Base-by-base conservation (phyloP, 768 basidiomycete species). In the Mrakia blollopis region DNA sequence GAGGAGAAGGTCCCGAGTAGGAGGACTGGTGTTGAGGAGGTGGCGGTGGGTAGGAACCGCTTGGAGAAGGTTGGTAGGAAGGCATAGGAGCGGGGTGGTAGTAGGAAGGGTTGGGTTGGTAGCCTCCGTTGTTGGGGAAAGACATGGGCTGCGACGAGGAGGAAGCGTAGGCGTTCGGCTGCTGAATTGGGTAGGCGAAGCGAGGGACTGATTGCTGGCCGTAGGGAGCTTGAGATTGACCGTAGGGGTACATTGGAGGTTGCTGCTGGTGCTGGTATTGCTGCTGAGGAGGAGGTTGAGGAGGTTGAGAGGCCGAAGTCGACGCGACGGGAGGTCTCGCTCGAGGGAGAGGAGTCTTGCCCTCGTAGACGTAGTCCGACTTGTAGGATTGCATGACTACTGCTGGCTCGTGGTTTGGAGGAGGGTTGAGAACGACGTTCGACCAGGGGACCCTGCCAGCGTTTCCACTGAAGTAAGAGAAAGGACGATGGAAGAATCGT, bases 321-420 rank as follows among this genome's bases (percentile, higher is more conserved):
- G 69, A 47, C 50, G 44, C 69, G 47, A 68, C 35, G 37, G 65
- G 65, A 44, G 35, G 39, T 37, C 65, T 39, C 8, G 65, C 18
- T 6, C 37, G 65, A 68, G 65, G 23, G 37, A 68, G 13, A 23
- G 65, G 65, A 35, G 39, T 68, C 18, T 68, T 44, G 25, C 35
- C 16, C 23, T 68, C 65, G 65, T 39, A 68, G 35, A 68, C 65
- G 65, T 68, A 71, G 47, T 71, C 47, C 44, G 28, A n/a, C 44
- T 30, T 41, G 47, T 54, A 35, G 28, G 47, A 14, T 11, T n/a
- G 41, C 11, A 35, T 71, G 16, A 28, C 32, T 8, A 50, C 69
- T 18, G 44, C 47, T 10, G 50, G 69, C 5, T 71, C 28, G n/a
- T 71, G 69, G 16, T 54, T 32, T 5, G 69, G 50, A 30, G 69